Percentiles rank a stretch among this genome's conserved stretches.
Evolutionary conservation across 139 green algal genomes (phyloP).

Genomic region (Micractinium sp.): DNA sequence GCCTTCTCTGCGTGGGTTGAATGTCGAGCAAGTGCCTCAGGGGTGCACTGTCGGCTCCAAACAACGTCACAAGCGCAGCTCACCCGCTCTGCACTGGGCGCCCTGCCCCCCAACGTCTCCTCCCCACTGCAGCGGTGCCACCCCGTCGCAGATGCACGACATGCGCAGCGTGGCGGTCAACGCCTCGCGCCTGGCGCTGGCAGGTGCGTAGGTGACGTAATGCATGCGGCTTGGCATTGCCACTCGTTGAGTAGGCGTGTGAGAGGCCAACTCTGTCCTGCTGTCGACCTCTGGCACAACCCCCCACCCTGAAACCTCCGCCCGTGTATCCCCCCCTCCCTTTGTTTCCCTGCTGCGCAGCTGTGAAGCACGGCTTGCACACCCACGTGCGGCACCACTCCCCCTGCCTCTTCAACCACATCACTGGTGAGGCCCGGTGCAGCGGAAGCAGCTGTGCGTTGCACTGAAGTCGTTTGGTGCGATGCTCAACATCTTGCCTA

Average conservation of each 20-base stretch:
- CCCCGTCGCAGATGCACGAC: constrained; percentile 49
- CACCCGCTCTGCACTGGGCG: neutral
- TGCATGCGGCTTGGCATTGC: too few species aligned
- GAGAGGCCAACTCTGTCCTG: neutral
- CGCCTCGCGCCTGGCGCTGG: constrained; percentile 44
- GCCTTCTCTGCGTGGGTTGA: too few species aligned
- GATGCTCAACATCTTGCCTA: neutral
- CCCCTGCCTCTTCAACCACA: constrained; percentile 46
- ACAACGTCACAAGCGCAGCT: too few species aligned
- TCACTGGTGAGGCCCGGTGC: neutral
- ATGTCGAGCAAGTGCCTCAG: too few species aligned
- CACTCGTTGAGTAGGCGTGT: neutral
- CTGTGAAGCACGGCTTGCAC: constrained; percentile 44
- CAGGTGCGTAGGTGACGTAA: neutral
- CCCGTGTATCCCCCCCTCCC: neutral
- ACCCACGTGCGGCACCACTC: constrained; percentile 49
- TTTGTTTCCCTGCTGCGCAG: neutral
- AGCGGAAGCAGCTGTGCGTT: too few species aligned
- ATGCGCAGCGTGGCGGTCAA: constrained; percentile 57
- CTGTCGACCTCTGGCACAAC: neutral
- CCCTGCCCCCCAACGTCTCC: neutral
- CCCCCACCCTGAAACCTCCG: neutral
- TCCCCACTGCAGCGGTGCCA: constrained; percentile 39
- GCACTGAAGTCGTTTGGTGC: too few species aligned
- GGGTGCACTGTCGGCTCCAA: too few species aligned